Evolutionary conservation across 1,284 basidiomycete genomes (phyloP), one percentile per base, ranked within the genome.

Genomic region (Gastroboletus turbinatus): DNA sequence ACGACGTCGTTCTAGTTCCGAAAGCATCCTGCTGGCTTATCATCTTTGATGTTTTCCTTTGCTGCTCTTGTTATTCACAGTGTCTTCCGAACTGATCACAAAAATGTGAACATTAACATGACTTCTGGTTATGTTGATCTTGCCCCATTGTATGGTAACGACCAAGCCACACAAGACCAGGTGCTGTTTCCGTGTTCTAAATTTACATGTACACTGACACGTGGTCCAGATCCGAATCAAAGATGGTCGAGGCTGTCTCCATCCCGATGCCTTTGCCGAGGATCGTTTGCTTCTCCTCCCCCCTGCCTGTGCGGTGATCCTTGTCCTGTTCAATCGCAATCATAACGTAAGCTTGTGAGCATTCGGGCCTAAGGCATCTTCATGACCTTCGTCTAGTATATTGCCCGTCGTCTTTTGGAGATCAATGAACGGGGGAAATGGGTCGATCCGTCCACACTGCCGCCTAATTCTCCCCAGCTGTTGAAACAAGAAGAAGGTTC

Each of bases 71-170:
- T 93, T 45, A 92, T 92, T 57, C 91, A 92, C 65, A 87, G 85
- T 33, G 82, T 89, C 46, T 91, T 90, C 79, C 87, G 87, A 44
- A 90, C 87, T 0, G 83, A 82, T 7, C 87, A 90, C 69, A 69
- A 67, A 1, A 75, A 89, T 54, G 77, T 80, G 29, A 81, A 78
- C 62, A 87, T 91, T 67, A 96, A 96, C 73, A 82, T 92, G 66
- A 93, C 93, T 8, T 91, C 90, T 0, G 90, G 90, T 13, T 96
- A 96, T 65, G 85, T 94, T 58, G 94, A 96, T 64, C 81, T 96
- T 3, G 81, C 84, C 9, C 90, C 90, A 0, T 73, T 94, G 27
- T 95, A 93, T 64, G 92, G 91, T 1, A 79, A 84, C 46, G 81
- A 82, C 60, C 78, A 85, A 61, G 75, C 73, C n/a, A 78, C 76